Evolutionary conservation across 1,284 basidiomycete species (phyloP).

Genomic region (Trichosporon inkin): DNA sequence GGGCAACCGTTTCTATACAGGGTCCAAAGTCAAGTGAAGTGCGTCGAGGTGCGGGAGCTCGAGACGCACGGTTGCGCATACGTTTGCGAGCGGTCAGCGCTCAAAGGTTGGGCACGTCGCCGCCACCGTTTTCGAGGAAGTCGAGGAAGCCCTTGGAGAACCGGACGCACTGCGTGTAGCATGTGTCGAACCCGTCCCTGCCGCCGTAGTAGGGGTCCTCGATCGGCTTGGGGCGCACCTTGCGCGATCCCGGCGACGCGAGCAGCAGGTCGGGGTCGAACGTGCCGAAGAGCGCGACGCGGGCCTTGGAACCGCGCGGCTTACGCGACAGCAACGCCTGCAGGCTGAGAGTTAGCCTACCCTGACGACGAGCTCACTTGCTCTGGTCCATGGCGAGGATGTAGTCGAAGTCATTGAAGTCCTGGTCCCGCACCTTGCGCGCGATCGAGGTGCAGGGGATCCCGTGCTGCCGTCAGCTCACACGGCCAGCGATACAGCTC

Average conservation of each 20-base stretch:
- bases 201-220: constrained; percentile 52
- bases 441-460: constrained; percentile 49
- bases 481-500: not conserved
- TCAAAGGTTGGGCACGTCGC: constrained; percentile 21
- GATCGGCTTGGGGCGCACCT: constrained; percentile 25
- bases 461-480: constrained; percentile 29
- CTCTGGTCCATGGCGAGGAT: constrained; percentile 53
- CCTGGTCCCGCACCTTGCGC: constrained; percentile 40
- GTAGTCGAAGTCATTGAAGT: constrained; percentile 51
- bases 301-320: constrained; percentile 33
- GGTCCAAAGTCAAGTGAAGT: not conserved
- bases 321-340: constrained; percentile 44
- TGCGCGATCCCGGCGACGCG: constrained; percentile 22
- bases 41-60: too few relatives aligned
- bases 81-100: too few relatives aligned
- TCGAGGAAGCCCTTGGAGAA: constrained; percentile 49
- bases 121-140: constrained; percentile 31
- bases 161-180: constrained; percentile 50
- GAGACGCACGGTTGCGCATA: too few relatives aligned
- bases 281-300: constrained; percentile 40
- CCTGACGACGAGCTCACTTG: constrained; percentile 30
- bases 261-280: constrained; percentile 35
- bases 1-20: not conserved
- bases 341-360: constrained; percentile 35
- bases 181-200: constrained; percentile 49